These are phyloP conservation scores for Tetracladium marchalianum DNA, from an alignment of 495 filamentous ascomycete genomes.

Conservation along the genomic window DNA sequence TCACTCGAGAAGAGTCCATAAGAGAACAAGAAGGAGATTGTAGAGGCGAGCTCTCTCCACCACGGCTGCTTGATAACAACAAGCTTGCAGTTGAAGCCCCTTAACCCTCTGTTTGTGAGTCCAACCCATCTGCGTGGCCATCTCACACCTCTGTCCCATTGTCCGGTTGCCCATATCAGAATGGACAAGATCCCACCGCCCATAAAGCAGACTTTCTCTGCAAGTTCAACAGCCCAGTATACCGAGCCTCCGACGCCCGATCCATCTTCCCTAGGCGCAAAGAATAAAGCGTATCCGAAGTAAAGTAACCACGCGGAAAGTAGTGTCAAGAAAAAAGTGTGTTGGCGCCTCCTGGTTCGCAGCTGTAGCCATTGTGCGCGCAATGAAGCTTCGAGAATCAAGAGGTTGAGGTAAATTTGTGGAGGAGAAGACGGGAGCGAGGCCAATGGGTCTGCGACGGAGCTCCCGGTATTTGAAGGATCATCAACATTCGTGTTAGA, in stretches of 20 bases:
- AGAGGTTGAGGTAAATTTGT: slow-evolving; percentile 97
- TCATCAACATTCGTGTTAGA: slow-evolving; percentile 27
- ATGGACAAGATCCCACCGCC: slow-evolving; percentile 74
- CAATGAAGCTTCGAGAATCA: slow-evolving; percentile 91
- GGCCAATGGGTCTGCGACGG: slow-evolving; percentile 58
- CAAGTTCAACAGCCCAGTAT: slow-evolving; percentile 89
- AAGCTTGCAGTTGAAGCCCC: slow-evolving; percentile 90
- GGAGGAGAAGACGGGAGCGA: slow-evolving; percentile 75
- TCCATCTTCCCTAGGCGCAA: slow-evolving; percentile 84
- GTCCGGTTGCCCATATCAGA: slow-evolving; percentile 85
- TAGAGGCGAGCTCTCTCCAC: slow-evolving; percentile 65
- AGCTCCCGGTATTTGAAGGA: slow-evolving; percentile 24
- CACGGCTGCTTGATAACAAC: slow-evolving; percentile 77
- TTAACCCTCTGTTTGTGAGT: slow-evolving; percentile 77
- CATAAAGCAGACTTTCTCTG: slow-evolving; percentile 78
- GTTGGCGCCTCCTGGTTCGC: slow-evolving; percentile 78
- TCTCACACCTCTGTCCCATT: slow-evolving; percentile 88
- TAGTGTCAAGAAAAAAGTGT: slow-evolving; percentile 85
- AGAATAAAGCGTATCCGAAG: slow-evolving; percentile 80
- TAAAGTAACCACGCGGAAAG: slow-evolving; percentile 69
- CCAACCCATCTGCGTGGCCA: slow-evolving; percentile 91
- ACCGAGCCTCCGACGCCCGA: slow-evolving; percentile 81
- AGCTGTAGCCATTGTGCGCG: slow-evolving; percentile 87
- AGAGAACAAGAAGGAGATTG: slow-evolving; percentile 65
- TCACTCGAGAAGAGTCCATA: slow-evolving; percentile 58